Percentiles rank a stretch among this genome's conserved stretches.
These are phyloP conservation scores for Tubosaeta sp. DNA, from an alignment of 768 basidiomycete genomes.

Conservation along the genomic window DNA sequence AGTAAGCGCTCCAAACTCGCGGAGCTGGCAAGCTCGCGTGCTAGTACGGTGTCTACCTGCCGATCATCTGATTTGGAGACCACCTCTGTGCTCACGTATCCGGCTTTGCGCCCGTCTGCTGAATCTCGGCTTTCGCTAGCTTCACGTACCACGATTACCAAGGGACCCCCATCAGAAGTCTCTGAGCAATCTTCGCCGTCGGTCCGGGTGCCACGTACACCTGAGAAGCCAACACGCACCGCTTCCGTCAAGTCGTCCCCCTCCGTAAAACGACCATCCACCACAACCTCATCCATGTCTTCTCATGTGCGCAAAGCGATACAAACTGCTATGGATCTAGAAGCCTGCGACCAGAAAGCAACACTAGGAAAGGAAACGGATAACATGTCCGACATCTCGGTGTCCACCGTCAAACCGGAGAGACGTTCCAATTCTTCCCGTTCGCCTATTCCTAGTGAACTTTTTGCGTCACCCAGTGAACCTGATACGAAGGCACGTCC, in stretches of 20 bases:
- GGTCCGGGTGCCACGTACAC: conserved; percentile 23
- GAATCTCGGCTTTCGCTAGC: conserved; percentile 42
- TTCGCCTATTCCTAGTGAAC: conserved; percentile 14
- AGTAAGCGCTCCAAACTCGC: conserved; percentile 64
- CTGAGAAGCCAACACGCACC: conserved; percentile 11
- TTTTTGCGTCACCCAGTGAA: conserved; percentile 12
- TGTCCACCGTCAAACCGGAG: conserved; percentile 22
- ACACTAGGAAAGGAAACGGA: conserved; percentile 9
- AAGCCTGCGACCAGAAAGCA: conserved; percentile 42
- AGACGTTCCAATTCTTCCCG: conserved; percentile 21
- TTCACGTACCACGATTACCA: conserved; percentile 22
- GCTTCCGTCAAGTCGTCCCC: conserved; percentile 25
- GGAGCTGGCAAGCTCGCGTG: conserved; percentile 60
- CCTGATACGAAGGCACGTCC: conserved; percentile 31
- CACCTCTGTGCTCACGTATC: conserved; percentile 69
- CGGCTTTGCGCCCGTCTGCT: conserved; percentile 62
- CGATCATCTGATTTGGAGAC: conserved; percentile 50
- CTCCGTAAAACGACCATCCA: conserved; percentile 23
- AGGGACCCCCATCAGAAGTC: conserved; percentile 10
- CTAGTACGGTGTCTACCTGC: conserved; percentile 49
- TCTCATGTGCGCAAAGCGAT: conserved; percentile 64
- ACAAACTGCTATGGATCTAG: conserved; percentile 59
- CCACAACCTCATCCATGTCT: conserved; percentile 47
- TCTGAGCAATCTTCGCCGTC: conserved; percentile 16
- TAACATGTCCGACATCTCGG: conserved; percentile 13